phyloP scores from a whole-genome alignment of 768 basidiomycete genomes.

The Terana coerulea region DNA sequence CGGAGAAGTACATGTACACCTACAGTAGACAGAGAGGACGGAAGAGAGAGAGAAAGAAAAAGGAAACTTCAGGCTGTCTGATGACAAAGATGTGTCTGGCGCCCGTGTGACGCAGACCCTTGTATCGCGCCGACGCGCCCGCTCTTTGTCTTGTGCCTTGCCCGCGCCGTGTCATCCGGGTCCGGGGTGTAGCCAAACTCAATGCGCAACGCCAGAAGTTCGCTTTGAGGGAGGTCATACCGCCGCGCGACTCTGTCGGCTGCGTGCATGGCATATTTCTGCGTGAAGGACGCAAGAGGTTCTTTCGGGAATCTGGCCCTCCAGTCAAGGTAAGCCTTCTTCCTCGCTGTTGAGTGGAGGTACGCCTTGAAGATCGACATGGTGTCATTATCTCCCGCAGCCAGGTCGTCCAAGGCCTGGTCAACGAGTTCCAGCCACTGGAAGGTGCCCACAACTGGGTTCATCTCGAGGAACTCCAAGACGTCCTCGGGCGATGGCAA shows the following conservation, averaged over 20 bases:
- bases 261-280: background rate
- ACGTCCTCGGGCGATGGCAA: background rate
- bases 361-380: background rate
- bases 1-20: background rate
- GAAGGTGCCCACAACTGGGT: constrained; percentile 6
- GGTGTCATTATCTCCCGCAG: background rate
- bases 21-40: background rate
- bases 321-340: background rate
- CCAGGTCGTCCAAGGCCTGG: background rate
- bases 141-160: background rate
- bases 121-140: background rate
- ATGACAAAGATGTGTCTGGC: background rate
- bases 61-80: background rate
- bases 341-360: background rate
- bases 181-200: constrained; percentile 2
- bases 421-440: constrained; percentile 3
- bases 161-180: background rate
- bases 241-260: background rate
- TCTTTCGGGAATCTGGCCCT: background rate
- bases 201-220: background rate
- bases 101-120: background rate
- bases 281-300: background rate
- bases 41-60: background rate
- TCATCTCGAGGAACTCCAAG: constrained; percentile 2
- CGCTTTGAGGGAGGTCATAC: background rate